Percentiles rank a stretch among this genome's conserved stretches.
Evolutionary conservation across 2,329 filamentous ascomycete genomes (phyloP).

Genomic region (Microcyclospora tardicrescens): DNA sequence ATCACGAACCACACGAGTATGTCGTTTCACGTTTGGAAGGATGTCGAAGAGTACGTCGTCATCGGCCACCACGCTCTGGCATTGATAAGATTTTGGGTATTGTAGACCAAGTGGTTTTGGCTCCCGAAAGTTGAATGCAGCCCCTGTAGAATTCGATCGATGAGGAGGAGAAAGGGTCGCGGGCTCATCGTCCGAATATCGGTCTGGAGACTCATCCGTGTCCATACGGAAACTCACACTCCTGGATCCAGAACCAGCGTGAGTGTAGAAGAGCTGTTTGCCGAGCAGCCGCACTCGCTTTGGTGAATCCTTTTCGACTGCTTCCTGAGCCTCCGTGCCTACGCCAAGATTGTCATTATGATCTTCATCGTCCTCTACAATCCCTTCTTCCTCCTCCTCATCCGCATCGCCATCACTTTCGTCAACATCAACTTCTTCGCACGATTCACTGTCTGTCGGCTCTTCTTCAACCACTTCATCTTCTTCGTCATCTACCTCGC

Average conservation of each 20-base stretch:
- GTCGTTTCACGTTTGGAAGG: background rate
- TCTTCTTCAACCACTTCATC: conserved; percentile 4
- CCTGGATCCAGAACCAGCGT: background rate
- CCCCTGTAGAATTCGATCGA: conserved; percentile 15
- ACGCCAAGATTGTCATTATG: background rate
- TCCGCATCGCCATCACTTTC: conserved; percentile 1
- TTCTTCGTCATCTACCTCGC: conserved; percentile 7
- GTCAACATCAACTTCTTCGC: conserved; percentile 6
- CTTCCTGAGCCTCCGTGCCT: background rate
- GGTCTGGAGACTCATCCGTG: background rate
- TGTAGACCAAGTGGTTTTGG: background rate
- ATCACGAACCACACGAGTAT: background rate
- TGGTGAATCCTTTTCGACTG: background rate
- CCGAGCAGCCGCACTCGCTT: background rate
- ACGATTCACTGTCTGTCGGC: conserved; percentile 4
- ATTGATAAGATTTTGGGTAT: background rate
- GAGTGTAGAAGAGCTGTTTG: background rate
- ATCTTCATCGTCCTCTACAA: conserved; percentile 1
- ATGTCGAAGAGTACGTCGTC: background rate
- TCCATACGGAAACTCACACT: background rate
- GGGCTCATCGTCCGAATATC: background rate
- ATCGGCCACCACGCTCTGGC: background rate
- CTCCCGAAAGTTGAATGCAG: conserved; percentile 8
- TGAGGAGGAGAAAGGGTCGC: conserved; percentile 1
- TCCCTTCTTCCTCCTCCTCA: conserved; percentile 1